Conservation (phyloP, 1,139 yeast species). For the Sugiyamaella japonica region DNA sequence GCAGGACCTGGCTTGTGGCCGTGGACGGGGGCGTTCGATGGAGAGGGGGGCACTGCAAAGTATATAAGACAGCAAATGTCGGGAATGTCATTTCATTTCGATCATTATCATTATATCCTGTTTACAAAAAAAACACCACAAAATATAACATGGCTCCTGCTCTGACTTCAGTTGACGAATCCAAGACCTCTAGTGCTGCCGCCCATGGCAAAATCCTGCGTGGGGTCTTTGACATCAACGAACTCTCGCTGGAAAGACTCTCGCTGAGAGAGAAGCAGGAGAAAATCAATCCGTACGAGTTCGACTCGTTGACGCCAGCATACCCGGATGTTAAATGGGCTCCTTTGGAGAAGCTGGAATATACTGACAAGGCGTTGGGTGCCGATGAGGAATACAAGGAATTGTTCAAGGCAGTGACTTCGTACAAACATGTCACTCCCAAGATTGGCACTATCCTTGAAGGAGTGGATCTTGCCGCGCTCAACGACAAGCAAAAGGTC, state of each 20-base stretch:
- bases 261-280: constrained; percentile 18
- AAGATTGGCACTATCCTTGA: constrained; percentile 63
- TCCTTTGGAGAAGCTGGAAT: constrained; percentile 30
- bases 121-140: background rate
- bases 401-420: constrained; percentile 50
- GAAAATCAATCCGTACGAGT: constrained; percentile 29
- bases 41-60: background rate
- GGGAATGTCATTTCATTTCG: background rate
- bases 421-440: constrained; percentile 51
- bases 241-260: constrained; percentile 21
- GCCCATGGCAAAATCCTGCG: constrained; percentile 8
- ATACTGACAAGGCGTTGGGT: constrained; percentile 34
- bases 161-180: constrained; percentile 6
- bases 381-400: constrained; percentile 58
- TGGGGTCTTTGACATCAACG: constrained; percentile 21
- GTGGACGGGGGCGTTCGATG: constrained; percentile 1
- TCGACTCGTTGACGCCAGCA: constrained; percentile 35
- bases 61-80: background rate
- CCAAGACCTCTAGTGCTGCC: background rate
- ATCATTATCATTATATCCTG: no score
- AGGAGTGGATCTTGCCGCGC: constrained; percentile 58
- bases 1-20: background rate
- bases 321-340: constrained; percentile 39
- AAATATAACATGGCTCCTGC: constrained; percentile 15
- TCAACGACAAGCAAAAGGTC: constrained; percentile 55